These are phyloP conservation scores for Phalaenopsis aphrodite DNA, from an alignment of 106 monocot species.

Conservation along the genomic window DNA sequence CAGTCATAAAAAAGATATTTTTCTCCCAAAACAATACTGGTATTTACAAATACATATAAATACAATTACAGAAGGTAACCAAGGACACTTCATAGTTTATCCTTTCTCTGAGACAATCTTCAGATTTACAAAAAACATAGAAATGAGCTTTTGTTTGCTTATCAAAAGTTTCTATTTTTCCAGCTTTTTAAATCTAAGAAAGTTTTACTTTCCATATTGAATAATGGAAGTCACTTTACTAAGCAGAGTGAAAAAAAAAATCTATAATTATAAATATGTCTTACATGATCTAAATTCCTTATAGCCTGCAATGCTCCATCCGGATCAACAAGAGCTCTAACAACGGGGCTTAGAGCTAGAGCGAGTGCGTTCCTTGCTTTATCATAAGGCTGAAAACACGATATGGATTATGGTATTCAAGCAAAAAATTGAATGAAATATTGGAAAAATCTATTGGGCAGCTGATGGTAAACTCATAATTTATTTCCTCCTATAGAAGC, in stretches of 20 bases:
- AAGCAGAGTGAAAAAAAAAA: background rate
- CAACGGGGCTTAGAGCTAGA: constrained; percentile 94
- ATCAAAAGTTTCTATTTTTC: background rate
- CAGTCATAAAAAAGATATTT: background rate
- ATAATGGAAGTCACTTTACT: constrained; percentile 1
- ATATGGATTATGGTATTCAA: background rate
- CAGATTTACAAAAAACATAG: background rate
- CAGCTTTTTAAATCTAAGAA: background rate
- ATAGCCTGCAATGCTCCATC: constrained; percentile 86
- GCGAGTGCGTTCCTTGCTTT: constrained; percentile 97
- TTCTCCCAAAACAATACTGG: background rate
- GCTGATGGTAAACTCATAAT: background rate
- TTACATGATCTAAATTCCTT: constrained; percentile 78
- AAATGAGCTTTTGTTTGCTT: background rate
- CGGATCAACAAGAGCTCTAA: constrained; percentile 84
- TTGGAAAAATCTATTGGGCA: background rate
- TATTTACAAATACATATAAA: background rate
- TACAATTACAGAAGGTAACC: background rate
- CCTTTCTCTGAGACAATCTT: background rate
- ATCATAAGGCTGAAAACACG: constrained; percentile 63
- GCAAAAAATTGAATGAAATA: background rate
- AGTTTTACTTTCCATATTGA: background rate
- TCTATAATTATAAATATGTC: background rate
- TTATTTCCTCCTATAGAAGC: constrained; percentile 1
- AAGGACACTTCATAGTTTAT: background rate